These are phyloP conservation scores for Cucumis variabilis DNA, from an alignment of 331 rosid species.

Conservation along the genomic window DNA sequence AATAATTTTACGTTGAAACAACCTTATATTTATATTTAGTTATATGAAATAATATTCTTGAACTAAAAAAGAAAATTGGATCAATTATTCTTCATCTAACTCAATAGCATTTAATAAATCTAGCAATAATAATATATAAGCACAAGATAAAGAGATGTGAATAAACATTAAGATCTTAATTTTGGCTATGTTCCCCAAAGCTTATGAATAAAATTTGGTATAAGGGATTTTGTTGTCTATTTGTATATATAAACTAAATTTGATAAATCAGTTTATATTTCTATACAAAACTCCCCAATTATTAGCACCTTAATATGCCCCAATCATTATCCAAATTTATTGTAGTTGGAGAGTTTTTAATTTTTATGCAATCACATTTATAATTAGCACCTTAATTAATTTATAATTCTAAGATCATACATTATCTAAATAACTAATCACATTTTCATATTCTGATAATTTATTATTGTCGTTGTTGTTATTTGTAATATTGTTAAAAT, in stretches of 20 bases:
- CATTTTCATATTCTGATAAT: not conserved
- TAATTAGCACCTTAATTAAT: not conserved
- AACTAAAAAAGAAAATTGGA: not conserved
- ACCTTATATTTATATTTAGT: not conserved
- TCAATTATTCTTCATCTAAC: not conserved
- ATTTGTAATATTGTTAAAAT: not conserved
- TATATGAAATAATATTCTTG: not conserved
- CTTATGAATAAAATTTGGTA: not conserved
- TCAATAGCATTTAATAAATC: not conserved
- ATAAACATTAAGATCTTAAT: not conserved
- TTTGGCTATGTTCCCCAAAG: not conserved
- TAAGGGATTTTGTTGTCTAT: not conserved
- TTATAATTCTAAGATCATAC: not conserved
- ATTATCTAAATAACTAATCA: not conserved
- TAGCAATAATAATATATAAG: not conserved
- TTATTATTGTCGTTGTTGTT: not conserved
- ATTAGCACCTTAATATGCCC: slow-evolving; percentile 18
- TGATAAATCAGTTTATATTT: not conserved
- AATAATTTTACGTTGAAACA: not conserved
- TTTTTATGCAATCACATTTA: not conserved
- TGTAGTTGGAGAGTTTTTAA: not conserved
- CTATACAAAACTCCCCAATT: not conserved
- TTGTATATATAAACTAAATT: not conserved
- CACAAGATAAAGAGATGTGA: not conserved
- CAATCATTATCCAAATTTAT: not conserved